Percentiles rank a stretch among this genome's conserved stretches.
phyloP scores from a whole-genome alignment of 108 stramenopile species.

The Discostella stelligeroides region DNA sequence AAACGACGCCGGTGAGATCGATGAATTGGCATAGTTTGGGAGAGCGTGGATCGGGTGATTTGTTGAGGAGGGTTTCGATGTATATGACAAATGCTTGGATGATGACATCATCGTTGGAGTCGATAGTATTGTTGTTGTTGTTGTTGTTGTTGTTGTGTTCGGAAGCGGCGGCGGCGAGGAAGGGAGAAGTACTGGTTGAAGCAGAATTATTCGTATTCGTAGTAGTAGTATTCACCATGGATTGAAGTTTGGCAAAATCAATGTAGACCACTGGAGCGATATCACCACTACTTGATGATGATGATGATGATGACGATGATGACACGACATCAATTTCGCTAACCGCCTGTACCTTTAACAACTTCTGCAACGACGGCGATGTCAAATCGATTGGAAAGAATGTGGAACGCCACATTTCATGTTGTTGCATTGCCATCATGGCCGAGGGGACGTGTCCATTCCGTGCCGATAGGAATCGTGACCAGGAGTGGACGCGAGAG shows the following conservation, averaged over 20 bases:
- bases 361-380: slow-evolving; percentile 54
- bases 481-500: slow-evolving; percentile 78
- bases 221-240: slow-evolving; percentile 30
- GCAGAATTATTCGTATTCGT: too few species aligned
- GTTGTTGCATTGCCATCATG: slow-evolving; percentile 77
- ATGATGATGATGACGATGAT: too few species aligned
- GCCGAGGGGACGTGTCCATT: slow-evolving; percentile 76
- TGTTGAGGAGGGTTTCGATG: slow-evolving; percentile 72
- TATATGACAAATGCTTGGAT: slow-evolving; percentile 80
- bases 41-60: slow-evolving; percentile 60
- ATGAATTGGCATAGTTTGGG: slow-evolving; percentile 78
- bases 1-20: slow-evolving; percentile 75
- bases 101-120: slow-evolving; percentile 64
- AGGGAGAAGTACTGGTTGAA: too few species aligned
- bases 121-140: not conserved
- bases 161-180: too few species aligned
- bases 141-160: too few species aligned
- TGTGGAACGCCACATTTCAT: slow-evolving; percentile 71
- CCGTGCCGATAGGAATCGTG: slow-evolving; percentile 71
- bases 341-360: slow-evolving; percentile 67
- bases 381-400: slow-evolving; percentile 86
- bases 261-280: slow-evolving; percentile 73
- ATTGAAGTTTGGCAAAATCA: slow-evolving; percentile 73
- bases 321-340: slow-evolving; percentile 67
- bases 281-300: not conserved